Percentiles rank a stretch among this genome's conserved stretches.
phyloP scores from a whole-genome alignment of 345 rosid species.

The Acer saccharum region DNA sequence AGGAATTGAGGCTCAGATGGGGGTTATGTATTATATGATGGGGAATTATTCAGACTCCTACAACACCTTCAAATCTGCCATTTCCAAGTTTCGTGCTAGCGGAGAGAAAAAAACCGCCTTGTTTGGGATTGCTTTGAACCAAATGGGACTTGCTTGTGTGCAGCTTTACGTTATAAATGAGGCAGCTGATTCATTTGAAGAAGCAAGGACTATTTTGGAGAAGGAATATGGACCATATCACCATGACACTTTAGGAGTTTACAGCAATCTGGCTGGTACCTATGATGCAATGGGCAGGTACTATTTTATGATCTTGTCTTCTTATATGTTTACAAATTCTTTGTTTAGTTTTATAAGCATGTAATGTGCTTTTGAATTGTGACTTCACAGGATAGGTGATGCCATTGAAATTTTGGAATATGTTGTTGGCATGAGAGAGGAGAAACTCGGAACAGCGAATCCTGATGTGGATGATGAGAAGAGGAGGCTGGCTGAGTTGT shows the following conservation, averaged over 20 bases:
- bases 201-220: slow-evolving; percentile 80
- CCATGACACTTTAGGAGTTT: slow-evolving; percentile 86
- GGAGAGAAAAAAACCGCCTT: slow-evolving; percentile 81
- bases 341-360: background rate
- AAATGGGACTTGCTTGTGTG: slow-evolving; percentile 87
- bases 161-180: slow-evolving; percentile 73
- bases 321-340: background rate
- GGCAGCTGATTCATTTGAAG: slow-evolving; percentile 89
- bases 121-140: slow-evolving; percentile 85
- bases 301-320: background rate
- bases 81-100: slow-evolving; percentile 65
- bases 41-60: slow-evolving; percentile 75
- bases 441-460: slow-evolving; percentile 96
- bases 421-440: slow-evolving; percentile 89
- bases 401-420: slow-evolving; percentile 87
- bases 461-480: slow-evolving; percentile 89
- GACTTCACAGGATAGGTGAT: slow-evolving; percentile 65
- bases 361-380: slow-evolving; percentile 1
- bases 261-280: slow-evolving; percentile 94
- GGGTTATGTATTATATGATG: slow-evolving; percentile 87
- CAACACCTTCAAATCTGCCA: slow-evolving; percentile 58
- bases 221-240: slow-evolving; percentile 91
- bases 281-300: slow-evolving; percentile 99
- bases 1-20: slow-evolving; percentile 93
- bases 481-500: slow-evolving; percentile 62